A percentile compares a stretch with the other conserved stretches of the same genome.
These are phyloP conservation scores for Saccharomycopsis vini DNA, from an alignment of 805 yeast species.

Conservation along the genomic window DNA sequence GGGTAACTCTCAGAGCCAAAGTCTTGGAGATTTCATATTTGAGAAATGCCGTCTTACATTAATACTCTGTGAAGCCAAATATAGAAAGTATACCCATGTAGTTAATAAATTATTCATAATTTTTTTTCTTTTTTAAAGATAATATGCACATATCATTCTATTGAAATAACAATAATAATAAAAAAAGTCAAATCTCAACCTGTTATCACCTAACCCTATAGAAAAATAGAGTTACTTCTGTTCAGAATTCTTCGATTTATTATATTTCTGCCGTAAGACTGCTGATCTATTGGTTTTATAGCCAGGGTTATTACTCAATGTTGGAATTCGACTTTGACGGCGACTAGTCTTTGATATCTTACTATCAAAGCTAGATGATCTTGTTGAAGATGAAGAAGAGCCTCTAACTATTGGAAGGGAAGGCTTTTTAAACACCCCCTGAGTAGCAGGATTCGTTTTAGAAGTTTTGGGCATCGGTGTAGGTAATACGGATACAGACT, in stretches of 20 bases:
- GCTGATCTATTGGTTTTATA: slow-evolving; percentile 5
- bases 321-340: slow-evolving; percentile 18
- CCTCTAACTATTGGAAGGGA: not conserved
- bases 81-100: no score
- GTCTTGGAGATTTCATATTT: no score
- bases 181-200: no score
- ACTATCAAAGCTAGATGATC: not conserved
- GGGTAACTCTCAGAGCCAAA: no score
- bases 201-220: no score
- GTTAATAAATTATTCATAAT: no score
- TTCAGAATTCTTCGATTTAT: not conserved
- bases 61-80: no score
- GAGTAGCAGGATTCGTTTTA: not conserved
- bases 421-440: not conserved
- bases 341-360: not conserved
- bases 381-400: not conserved
- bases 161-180: no score
- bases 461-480: not conserved
- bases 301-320: slow-evolving; percentile 1
- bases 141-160: no score
- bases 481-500: not conserved
- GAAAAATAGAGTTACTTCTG: no score
- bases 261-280: not conserved
- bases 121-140: no score
- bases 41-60: no score